Conservation (phyloP, 2,329 filamentous ascomycete species). For the Botrytis sinoallii region DNA sequence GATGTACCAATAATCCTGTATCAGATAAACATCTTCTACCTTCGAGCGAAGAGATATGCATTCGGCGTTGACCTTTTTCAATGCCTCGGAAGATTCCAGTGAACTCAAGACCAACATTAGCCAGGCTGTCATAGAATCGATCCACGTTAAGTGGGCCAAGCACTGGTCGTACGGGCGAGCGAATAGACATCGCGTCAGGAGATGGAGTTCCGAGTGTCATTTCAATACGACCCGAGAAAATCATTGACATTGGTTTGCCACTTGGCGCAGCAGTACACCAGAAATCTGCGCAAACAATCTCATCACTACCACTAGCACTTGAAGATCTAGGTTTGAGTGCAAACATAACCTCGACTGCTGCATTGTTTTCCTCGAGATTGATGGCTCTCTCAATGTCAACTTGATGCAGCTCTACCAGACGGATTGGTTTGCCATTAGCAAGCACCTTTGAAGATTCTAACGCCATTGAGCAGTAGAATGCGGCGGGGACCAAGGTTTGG, state of each 20-base stretch:
- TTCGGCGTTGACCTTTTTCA: conserved; percentile 18
- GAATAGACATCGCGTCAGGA: background rate
- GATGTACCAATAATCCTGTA: conserved; percentile 44
- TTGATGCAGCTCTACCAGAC: conserved; percentile 33
- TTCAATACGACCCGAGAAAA: conserved; percentile 12
- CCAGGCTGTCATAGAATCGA: conserved; percentile 25
- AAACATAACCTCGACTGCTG: conserved; percentile 24
- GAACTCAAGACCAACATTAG: conserved; percentile 25
- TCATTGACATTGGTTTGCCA: conserved; percentile 9
- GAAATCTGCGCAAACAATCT: conserved; percentile 3
- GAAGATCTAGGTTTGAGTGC: conserved; percentile 10
- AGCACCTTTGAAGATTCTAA: conserved; percentile 32
- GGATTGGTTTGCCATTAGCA: conserved; percentile 12
- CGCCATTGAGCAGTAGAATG: conserved; percentile 36
- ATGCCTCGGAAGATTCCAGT: conserved; percentile 23
- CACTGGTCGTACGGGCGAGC: background rate
- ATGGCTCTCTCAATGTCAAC: conserved; percentile 24
- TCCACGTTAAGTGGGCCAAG: conserved; percentile 22
- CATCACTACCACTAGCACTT: background rate
- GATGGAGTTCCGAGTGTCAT: conserved; percentile 15
- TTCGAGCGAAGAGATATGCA: conserved; percentile 19
- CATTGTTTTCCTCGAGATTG: conserved; percentile 24
- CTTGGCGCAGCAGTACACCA: conserved; percentile 9
- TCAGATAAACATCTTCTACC: background rate
- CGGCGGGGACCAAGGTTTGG: conserved; percentile 34